Evolutionary conservation across 345 rosid genomes (phyloP), one percentile per base, ranked within the genome.

Genomic region (Litchi chinensis): DNA sequence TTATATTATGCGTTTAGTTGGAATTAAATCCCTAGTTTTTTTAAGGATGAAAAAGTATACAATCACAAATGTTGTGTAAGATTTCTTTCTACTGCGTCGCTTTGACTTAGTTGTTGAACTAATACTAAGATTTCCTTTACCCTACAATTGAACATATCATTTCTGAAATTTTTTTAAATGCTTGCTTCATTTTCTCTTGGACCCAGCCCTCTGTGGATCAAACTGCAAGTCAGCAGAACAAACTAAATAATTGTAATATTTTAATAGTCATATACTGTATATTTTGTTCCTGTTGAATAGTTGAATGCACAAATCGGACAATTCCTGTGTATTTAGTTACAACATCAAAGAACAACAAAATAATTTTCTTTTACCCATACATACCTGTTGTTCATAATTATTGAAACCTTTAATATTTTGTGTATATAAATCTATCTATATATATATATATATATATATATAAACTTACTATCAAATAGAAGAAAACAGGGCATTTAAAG

Each of bases 101-200:
- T 73, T 75, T 74, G 81, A 79, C 73, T 63, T 68, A 6, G 4
- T 40, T 22, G 4, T 40, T 62, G 63, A 77, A 68, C 75, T 37
- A 41, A 11, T 68, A 62, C 56, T 62, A 9, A 46, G 76, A 66
- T 79, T 57, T 73, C 37, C 32, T 32, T 64, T 26, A 37, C 73
- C 62, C 40, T 13, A 24, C 16, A 57, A 3, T 72, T 76, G 19
- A 15, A 62, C 40, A 48, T 18, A 44, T 46, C 54, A 50, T 60
- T 40, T 39, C 40, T 62, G 60, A 22, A 69, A 69, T 21, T 68
- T 16, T 16, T 13, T 52, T 52, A 54, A 28, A 54, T 32, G 21
- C 11, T 26, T 26, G 9, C 9, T 54, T 54, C 24, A 10, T 18
- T 32, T 37, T 56, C 22, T 32, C 15, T 72, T 72, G 46, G 21